Evolutionary conservation across 2,329 filamentous ascomycete genomes (phyloP), one percentile per base, ranked within the genome.

Genomic region (Fusarium metavorans): DNA sequence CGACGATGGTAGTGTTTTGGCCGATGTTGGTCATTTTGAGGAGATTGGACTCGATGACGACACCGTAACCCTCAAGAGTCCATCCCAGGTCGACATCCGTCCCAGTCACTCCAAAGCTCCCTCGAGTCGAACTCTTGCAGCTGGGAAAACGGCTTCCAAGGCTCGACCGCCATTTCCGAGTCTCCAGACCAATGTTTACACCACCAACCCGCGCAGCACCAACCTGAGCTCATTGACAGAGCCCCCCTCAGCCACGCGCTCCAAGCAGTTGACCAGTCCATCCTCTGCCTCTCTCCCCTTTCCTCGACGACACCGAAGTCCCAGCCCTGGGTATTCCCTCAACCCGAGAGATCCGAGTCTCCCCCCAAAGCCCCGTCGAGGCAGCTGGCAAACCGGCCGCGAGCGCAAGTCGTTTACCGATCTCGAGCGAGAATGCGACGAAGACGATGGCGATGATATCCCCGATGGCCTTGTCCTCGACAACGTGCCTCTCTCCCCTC

Each of bases 11-110:
- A 90, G 88, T 76, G 88, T 91, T 60, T 85, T 94, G 54, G 88
- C 91, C 62, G 94, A 97, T 80, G 90, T 93, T 67, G 92, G 91
- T 73, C 92, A 98, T 82, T 98, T 98, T 79, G 96, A 98, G 82
- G 96, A 98, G 75, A 98, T 98, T 81, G 94, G 93, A 14, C 90
- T 98, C 34, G 93, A 95, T 77, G 92, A 95, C 71, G 87, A 82
- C 78, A 67, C 78, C 75, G 66, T 82, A 81, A 88, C 89, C 39
- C 89, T 89, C 73, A 88, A 87, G 71, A 81, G 85, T 41, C 85
- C 84, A 10, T 86, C 84, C 41, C 82, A 85, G 37, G 80, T 85
- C 62, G 84, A 87, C 70, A 78, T 86, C 63, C 72, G 83, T 78
- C 62, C 81, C 79, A 61, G 76, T 64, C 43, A 74, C 57, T 72